phyloP scores from a whole-genome alignment of 495 filamentous ascomycete species.

The Xylaria bambusicola region DNA sequence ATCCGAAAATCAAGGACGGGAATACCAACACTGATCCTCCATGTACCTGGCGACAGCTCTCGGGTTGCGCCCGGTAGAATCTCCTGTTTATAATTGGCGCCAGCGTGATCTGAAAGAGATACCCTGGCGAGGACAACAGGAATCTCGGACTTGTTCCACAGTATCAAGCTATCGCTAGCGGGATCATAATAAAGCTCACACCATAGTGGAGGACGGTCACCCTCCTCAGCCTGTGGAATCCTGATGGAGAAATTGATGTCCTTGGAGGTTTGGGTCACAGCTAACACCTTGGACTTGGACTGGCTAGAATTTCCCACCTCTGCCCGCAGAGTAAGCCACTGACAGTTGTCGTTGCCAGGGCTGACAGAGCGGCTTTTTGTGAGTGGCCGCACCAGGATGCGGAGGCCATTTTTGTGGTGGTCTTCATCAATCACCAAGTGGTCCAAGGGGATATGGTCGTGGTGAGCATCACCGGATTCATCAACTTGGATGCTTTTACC shows the following conservation, averaged over 20 bases:
- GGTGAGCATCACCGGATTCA: constrained; percentile 33
- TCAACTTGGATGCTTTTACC: constrained; percentile 33
- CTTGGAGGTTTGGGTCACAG: constrained; percentile 50
- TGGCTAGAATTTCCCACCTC: constrained; percentile 45
- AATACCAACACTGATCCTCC: constrained; percentile 47
- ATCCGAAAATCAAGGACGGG: constrained; percentile 54
- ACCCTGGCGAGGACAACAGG: constrained; percentile 45
- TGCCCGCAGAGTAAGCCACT: constrained; percentile 47
- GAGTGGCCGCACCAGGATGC: constrained; percentile 50
- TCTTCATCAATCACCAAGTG: constrained; percentile 46
- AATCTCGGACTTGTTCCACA: constrained; percentile 47
- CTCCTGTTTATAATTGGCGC: constrained; percentile 35
- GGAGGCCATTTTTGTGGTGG: constrained; percentile 42
- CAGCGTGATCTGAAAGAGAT: constrained; percentile 29
- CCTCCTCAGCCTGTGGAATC: constrained; percentile 45
- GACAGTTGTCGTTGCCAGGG: constrained; percentile 46
- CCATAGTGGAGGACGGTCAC: constrained; percentile 42
- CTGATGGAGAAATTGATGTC: constrained; percentile 54
- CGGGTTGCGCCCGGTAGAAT: constrained; percentile 44
- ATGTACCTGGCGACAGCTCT: constrained; percentile 47
- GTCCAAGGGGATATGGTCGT: constrained; percentile 45
- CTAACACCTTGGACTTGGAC: constrained; percentile 47
- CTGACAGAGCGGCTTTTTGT: constrained; percentile 49
- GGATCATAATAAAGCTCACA: constrained; percentile 55
- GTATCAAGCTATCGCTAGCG: constrained; percentile 49